Percentiles rank a stretch among this genome's conserved stretches.
phyloP scores from a whole-genome alignment of 306 rosid species.

The Senna siamea region DNA sequence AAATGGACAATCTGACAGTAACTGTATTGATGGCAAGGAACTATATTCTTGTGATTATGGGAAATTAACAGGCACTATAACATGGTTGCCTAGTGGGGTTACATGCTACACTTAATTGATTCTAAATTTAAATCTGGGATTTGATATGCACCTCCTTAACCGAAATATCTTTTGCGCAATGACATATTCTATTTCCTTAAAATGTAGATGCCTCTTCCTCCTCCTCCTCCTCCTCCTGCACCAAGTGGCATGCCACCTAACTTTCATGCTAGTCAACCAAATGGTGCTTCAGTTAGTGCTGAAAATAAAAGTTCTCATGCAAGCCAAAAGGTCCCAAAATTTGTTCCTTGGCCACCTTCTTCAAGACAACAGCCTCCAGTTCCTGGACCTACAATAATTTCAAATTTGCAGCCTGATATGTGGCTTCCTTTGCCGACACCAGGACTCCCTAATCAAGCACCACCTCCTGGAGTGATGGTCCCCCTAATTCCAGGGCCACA shows the following conservation, averaged over 20 bases:
- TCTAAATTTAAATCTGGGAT: slow-evolving; percentile 17
- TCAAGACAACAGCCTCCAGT: slow-evolving; percentile 67
- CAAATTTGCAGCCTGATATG: slow-evolving; percentile 77
- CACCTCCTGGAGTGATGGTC: slow-evolving; percentile 85
- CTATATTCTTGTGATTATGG: background rate
- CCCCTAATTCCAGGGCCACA: slow-evolving; percentile 82
- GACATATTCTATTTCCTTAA: slow-evolving; percentile 28
- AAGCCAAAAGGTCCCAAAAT: slow-evolving; percentile 60
- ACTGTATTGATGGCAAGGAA: slow-evolving; percentile 7
- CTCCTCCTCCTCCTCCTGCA: too few species aligned
- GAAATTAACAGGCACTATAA: slow-evolving; percentile 16
- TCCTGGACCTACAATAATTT: slow-evolving; percentile 63
- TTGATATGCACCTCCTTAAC: too few species aligned
- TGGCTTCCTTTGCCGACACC: slow-evolving; percentile 63
- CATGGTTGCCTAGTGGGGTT: too few species aligned
- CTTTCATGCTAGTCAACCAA: slow-evolving; percentile 54
- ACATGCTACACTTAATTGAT: slow-evolving; percentile 4
- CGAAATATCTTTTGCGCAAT: slow-evolving; percentile 28
- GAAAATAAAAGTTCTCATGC: slow-evolving; percentile 52
- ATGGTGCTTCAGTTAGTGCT: slow-evolving; percentile 53
- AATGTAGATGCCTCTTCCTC: slow-evolving; percentile 78
- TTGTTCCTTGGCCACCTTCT: slow-evolving; percentile 86
- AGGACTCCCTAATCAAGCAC: slow-evolving; percentile 69
- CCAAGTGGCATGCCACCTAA: slow-evolving; percentile 71
- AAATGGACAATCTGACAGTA: background rate